Evolutionary conservation across 768 basidiomycete genomes (phyloP).

Genomic region (Rhodosporidiobolus odoratus): DNA sequence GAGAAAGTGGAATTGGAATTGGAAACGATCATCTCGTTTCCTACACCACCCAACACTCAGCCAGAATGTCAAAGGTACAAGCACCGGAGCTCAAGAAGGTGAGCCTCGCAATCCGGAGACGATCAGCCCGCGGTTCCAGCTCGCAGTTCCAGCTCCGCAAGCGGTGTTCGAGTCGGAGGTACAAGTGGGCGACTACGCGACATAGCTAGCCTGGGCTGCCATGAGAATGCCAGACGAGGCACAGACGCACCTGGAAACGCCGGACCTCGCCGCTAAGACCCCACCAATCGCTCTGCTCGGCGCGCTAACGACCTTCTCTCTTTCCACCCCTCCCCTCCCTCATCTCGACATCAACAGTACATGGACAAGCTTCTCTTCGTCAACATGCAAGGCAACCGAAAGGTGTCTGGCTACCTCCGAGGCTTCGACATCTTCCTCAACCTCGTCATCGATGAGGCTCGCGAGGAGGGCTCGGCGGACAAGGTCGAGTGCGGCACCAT

Average conservation of each 20-base stretch:
- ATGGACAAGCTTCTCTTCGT: slow-evolving; percentile 98
- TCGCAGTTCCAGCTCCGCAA: background rate
- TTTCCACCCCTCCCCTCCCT: background rate
- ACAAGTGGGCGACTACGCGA: too few species aligned
- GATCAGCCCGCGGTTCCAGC: too few species aligned
- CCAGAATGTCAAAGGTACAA: slow-evolving; percentile 64
- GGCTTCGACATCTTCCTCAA: slow-evolving; percentile 99
- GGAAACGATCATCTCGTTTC: fast-evolving
- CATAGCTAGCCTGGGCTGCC: too few species aligned
- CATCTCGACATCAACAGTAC: slow-evolving; percentile 56
- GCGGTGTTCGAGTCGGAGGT: background rate
- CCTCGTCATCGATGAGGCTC: slow-evolving; percentile 89
- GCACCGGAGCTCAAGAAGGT: slow-evolving; percentile 99
- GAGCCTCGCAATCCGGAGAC: slow-evolving; percentile 13
- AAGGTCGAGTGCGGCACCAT: slow-evolving; percentile 72
- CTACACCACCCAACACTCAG: background rate
- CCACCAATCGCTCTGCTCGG: slow-evolving; percentile 21
- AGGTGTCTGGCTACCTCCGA: slow-evolving; percentile 87
- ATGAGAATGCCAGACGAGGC: too few species aligned
- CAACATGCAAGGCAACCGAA: slow-evolving; percentile 70
- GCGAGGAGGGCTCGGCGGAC: slow-evolving; percentile 83
- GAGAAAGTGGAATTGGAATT: too few species aligned
- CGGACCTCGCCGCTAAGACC: too few species aligned
- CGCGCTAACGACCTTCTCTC: background rate
- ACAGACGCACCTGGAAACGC: too few species aligned